Evolutionary conservation across 768 basidiomycete genomes (phyloP).

Genomic region (Serendipita vermifera): DNA sequence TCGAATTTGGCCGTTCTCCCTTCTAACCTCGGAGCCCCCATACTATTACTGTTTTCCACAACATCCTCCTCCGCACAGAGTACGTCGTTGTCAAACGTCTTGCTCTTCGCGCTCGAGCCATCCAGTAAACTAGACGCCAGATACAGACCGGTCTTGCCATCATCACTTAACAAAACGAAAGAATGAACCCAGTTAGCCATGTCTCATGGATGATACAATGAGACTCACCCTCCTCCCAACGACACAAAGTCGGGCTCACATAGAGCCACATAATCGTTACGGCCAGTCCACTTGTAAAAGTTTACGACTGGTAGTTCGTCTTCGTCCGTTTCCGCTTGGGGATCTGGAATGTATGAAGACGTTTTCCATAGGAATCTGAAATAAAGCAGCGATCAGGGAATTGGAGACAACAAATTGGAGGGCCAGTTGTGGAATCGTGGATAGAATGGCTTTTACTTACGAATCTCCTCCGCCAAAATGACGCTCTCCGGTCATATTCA

Average conservation of each 20-base stretch:
- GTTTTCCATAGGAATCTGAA: slow-evolving; percentile 63
- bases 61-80: slow-evolving; percentile 38
- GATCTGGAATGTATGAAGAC: slow-evolving; percentile 19
- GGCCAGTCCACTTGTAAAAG: slow-evolving; percentile 74
- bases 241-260: slow-evolving; percentile 72
- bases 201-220: slow-evolving; percentile 8
- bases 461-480: slow-evolving; percentile 89
- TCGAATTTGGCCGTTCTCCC: slow-evolving; percentile 58
- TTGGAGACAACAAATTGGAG: not conserved
- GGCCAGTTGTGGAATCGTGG: not conserved
- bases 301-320: slow-evolving; percentile 28
- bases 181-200: slow-evolving; percentile 5
- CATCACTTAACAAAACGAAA: slow-evolving; percentile 31
- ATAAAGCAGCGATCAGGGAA: not conserved
- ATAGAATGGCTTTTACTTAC: slow-evolving; percentile 33
- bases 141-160: slow-evolving; percentile 80
- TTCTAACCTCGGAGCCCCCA: slow-evolving; percentile 24
- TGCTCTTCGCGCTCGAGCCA: slow-evolving; percentile 74
- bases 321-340: slow-evolving; percentile 24
- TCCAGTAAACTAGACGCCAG: slow-evolving; percentile 69
- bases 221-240: slow-evolving; percentile 80
- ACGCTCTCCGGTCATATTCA: slow-evolving; percentile 37
- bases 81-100: slow-evolving; percentile 78
- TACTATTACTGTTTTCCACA: too few species aligned
- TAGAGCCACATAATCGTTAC: slow-evolving; percentile 79